Evolutionary conservation across 768 basidiomycete genomes (phyloP).

Genomic region (Lepiota venenata): DNA sequence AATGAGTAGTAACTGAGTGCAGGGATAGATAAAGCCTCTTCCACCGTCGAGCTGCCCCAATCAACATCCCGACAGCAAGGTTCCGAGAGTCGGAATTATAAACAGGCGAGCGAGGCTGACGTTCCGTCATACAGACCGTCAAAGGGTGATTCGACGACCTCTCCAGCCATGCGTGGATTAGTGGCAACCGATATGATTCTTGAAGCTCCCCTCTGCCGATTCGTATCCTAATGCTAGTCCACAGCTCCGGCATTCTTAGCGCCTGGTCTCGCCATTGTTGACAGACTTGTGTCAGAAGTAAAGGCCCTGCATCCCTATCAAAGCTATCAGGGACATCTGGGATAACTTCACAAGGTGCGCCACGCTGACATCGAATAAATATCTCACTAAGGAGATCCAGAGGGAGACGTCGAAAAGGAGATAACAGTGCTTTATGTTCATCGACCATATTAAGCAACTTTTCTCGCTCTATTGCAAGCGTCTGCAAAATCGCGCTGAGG

Average conservation of each 20-base stretch:
- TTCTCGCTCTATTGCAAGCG: conserved; percentile 2
- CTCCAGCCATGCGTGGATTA: conserved; percentile 9
- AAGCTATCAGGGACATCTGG: conserved; percentile 11
- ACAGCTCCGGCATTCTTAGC: conserved; percentile 9
- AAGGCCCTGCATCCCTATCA: conserved; percentile 8
- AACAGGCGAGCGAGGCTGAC: conserved; percentile 3
- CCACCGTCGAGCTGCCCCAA: conserved; percentile 3
- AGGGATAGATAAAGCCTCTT: conserved; percentile 5
- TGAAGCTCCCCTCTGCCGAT: conserved; percentile 10
- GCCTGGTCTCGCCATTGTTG: conserved; percentile 11
- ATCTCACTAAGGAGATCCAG: conserved; percentile 4
- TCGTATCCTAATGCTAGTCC: conserved; percentile 9
- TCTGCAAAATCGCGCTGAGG: conserved; percentile 3
- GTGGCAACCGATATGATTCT: conserved; percentile 8
- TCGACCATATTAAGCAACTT: conserved; percentile 4
- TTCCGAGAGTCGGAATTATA: conserved; percentile 9
- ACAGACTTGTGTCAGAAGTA: conserved; percentile 13
- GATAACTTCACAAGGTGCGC: conserved; percentile 1
- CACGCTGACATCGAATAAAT: conserved; percentile 7
- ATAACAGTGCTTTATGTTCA: conserved; percentile 10
- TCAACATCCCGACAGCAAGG: conserved; percentile 5
- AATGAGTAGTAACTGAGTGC: conserved; percentile 5
- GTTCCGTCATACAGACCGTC: conserved; percentile 9
- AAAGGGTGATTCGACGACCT: conserved; percentile 8
- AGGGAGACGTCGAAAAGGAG: conserved; percentile 3